A percentile compares a stretch with the other conserved stretches of the same genome.
Conservation (phyloP, 768 basidiomycete genomes). For the Termitomyces sp. region DNA sequence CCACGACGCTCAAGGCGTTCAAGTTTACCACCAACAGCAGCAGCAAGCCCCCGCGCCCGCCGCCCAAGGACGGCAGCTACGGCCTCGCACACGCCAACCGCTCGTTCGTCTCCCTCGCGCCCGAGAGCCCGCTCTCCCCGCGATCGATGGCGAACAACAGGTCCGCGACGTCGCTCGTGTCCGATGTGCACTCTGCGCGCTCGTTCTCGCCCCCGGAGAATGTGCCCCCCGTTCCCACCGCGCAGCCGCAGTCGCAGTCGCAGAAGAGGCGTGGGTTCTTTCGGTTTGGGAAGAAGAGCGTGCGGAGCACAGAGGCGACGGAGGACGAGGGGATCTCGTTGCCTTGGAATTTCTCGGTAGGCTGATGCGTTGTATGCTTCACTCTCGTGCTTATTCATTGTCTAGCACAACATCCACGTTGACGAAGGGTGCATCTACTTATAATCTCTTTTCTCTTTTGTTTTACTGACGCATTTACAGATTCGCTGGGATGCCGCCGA, state of each 20-base stretch:
- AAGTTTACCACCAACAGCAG: slow-evolving; percentile 26
- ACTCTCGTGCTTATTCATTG: background rate
- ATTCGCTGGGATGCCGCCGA: slow-evolving; percentile 65
- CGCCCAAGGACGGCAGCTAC: slow-evolving; percentile 55
- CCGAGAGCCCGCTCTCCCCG: slow-evolving; percentile 38
- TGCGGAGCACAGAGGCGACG: slow-evolving; percentile 19
- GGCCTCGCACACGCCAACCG: slow-evolving; percentile 43
- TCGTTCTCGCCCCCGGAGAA: slow-evolving; percentile 15
- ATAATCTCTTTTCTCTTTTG: background rate
- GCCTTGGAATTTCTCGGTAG: slow-evolving; percentile 76
- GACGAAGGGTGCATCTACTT: slow-evolving; percentile 59
- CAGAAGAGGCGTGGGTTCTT: slow-evolving; percentile 38
- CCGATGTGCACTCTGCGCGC: slow-evolving; percentile 18
- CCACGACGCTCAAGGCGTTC: slow-evolving; percentile 29
- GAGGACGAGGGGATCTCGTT: slow-evolving; percentile 62
- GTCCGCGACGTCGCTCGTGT: slow-evolving; percentile 34
- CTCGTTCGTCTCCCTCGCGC: slow-evolving; percentile 40
- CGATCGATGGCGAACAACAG: slow-evolving; percentile 26
- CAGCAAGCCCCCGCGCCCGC: slow-evolving; percentile 42
- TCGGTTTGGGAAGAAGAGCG: slow-evolving; percentile 36
- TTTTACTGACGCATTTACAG: slow-evolving; percentile 25
- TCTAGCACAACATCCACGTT: slow-evolving; percentile 70
- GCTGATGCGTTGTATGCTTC: slow-evolving; percentile 15
- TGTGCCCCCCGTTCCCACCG: slow-evolving; percentile 10
- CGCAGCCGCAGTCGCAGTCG: too few relatives aligned